Conservation (phyloP, 176 grass and related monocot genomes). For the Cenchrus purpureus region DNA sequence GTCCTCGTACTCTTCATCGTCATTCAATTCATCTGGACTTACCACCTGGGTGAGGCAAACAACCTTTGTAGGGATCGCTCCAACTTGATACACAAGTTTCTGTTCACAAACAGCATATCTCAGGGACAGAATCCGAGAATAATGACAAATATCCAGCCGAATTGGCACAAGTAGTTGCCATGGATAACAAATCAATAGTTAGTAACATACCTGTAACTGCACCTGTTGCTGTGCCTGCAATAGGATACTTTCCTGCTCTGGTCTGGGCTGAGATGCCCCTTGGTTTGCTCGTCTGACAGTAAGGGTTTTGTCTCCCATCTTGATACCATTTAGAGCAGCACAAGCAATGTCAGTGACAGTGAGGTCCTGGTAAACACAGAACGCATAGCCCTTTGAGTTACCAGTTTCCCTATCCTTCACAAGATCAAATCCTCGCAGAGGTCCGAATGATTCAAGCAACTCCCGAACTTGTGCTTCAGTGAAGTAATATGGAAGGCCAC, state of each 20-base stretch:
- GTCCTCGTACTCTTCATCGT: constrained; percentile 94
- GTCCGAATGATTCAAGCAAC: constrained; percentile 91
- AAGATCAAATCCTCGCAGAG: constrained; percentile 91
- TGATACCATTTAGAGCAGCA: constrained; percentile 96
- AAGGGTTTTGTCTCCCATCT: constrained; percentile 99
- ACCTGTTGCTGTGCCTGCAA: constrained; percentile 99
- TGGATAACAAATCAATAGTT: constrained; percentile 4
- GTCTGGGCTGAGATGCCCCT: constrained; percentile 80
- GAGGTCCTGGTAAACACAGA: constrained; percentile 95
- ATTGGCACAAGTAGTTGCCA: constrained; percentile 1
- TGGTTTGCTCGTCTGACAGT: constrained; percentile 95
- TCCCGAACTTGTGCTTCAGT: constrained; percentile 96
- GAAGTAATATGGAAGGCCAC: constrained; percentile 98
- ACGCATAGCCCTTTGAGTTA: constrained; percentile 98
- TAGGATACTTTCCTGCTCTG: constrained; percentile 91
- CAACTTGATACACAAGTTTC: constrained; percentile 98
- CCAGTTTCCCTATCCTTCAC: constrained; percentile 99
- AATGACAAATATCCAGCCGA: neutral
- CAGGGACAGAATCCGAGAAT: constrained; percentile 20
- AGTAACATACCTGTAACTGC: constrained; percentile 72
- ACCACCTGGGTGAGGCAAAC: constrained; percentile 91
- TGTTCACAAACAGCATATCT: constrained; percentile 42
- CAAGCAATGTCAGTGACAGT: constrained; percentile 96
- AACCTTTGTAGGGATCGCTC: constrained; percentile 81
- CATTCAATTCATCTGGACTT: constrained; percentile 76